Evolutionary conservation across 257 asterid species (phyloP).

Genomic region (Gynochthodes officinalis): DNA sequence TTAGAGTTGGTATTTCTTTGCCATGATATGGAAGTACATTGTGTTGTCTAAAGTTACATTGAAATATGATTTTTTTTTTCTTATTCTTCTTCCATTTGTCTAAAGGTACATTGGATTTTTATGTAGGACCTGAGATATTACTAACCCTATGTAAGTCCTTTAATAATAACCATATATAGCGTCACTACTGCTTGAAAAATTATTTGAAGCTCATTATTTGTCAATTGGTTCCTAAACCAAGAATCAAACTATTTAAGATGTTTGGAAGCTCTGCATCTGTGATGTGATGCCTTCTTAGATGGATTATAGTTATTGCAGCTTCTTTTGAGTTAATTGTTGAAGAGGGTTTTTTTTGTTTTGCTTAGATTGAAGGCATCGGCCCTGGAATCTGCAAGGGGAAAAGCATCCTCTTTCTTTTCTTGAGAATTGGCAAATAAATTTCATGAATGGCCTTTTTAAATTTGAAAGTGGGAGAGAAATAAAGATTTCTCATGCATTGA

Average conservation of each 20-base stretch:
- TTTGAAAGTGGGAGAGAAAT: neutral
- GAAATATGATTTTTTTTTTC: neutral
- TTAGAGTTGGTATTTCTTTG: neutral
- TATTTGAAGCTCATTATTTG: neutral
- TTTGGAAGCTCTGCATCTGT: neutral
- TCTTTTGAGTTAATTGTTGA: neutral
- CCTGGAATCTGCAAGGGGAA: no score
- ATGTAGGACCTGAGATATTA: neutral
- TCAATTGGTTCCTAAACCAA: neutral
- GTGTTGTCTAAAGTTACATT: neutral
- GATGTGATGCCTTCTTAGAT: neutral
- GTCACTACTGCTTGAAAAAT: neutral
- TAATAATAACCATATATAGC: neutral
- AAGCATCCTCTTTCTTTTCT: slow-evolving; percentile 1
- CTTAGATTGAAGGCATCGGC: neutral
- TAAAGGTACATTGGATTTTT: neutral
- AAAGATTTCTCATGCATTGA: neutral
- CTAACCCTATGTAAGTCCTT: neutral
- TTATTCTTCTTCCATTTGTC: neutral
- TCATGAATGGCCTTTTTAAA: neutral
- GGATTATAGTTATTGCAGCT: neutral
- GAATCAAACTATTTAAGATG: neutral
- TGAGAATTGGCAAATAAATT: neutral
- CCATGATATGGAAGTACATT: neutral
- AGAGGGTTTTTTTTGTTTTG: neutral